These are phyloP conservation scores for Adansonia rubrostipa DNA, from an alignment of 441 rosid species.

Conservation along the genomic window DNA sequence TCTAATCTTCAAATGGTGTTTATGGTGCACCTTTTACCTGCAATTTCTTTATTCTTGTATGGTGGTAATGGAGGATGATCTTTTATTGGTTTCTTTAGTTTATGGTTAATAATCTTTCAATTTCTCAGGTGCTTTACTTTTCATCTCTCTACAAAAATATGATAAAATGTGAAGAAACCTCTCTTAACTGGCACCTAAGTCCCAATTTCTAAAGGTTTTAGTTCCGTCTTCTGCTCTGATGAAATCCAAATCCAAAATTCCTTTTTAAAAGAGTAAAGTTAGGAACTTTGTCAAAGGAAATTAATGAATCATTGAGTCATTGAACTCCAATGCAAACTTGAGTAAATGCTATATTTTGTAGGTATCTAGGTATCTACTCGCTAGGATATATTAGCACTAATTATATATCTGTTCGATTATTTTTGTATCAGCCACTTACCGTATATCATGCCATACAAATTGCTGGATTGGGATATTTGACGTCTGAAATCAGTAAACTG, in stretches of 20 bases:
- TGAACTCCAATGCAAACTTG: background rate
- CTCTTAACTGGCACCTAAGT: background rate
- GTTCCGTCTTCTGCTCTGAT: background rate
- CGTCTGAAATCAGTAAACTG: constrained; percentile 43
- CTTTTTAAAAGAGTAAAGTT: background rate
- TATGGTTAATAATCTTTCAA: background rate
- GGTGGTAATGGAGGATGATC: background rate
- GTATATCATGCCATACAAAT: constrained; percentile 67
- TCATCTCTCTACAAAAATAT: background rate
- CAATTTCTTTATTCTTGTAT: background rate
- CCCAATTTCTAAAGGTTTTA: background rate
- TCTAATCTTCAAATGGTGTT: background rate
- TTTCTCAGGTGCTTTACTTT: background rate
- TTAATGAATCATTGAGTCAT: background rate
- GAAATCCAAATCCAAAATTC: background rate
- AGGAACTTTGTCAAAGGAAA: constrained; percentile 5
- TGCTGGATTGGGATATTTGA: constrained; percentile 43
- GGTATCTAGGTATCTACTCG: background rate
- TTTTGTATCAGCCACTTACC: constrained; percentile 75
- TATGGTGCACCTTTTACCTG: background rate
- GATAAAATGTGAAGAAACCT: background rate
- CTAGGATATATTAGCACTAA: background rate
- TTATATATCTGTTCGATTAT: constrained; percentile 8
- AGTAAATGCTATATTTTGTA: constrained; percentile 19
- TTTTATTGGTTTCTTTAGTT: background rate